Evolutionary conservation across 345 rosid species (phyloP), one percentile per base, ranked within the genome.

Genomic region (Triadica sebifera): DNA sequence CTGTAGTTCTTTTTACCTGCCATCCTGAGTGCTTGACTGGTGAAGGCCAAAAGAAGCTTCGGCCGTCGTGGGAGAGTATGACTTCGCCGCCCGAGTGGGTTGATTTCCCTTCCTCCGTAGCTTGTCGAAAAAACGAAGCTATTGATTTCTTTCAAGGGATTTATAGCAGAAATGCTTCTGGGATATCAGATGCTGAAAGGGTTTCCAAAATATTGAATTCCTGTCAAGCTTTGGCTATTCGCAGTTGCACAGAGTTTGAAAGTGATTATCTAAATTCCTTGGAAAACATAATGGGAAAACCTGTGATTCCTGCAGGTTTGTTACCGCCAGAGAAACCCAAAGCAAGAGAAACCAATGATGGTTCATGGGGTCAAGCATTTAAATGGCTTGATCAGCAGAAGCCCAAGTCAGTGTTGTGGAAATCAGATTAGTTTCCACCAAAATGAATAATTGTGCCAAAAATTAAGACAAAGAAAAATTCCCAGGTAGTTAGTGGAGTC

Each of bases 171-270:
- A 79, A 76, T 19, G 82, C 77, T 6, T 78, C 83, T 0, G 69
- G 83, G 13, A 68, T 49, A 17, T 4, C 75, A 0, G 73, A 74
- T 61, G 45, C 50, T 11, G 65, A 69, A 22, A 74, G 86, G 73
- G 0, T 51, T 6, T 46, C 51, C 4, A 47, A 12, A 8, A 20
- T 58, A 0, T 16, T 81, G 4, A 8, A 11, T 3, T 37, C 24
- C 17, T 73, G 66, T n/a, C 61, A 73, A 8, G 69, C 66, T 41
- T 1, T 78, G 11, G 72, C 79, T 3, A 4, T 76, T 15, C 78
- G 86, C 8, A 77, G 81, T 39, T 78, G 82, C 43, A 20, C 43
- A 3, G 84, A 81, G 20, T 45, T 41, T 12, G 81, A 81, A 67
- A 75, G 75, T 17, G 72, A 74, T 25, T 74, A 68, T 64, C 8